Evolutionary conservation across 2,329 filamentous ascomycete species (phyloP).

Genomic region (Zelopaecilomyces penicillatus): DNA sequence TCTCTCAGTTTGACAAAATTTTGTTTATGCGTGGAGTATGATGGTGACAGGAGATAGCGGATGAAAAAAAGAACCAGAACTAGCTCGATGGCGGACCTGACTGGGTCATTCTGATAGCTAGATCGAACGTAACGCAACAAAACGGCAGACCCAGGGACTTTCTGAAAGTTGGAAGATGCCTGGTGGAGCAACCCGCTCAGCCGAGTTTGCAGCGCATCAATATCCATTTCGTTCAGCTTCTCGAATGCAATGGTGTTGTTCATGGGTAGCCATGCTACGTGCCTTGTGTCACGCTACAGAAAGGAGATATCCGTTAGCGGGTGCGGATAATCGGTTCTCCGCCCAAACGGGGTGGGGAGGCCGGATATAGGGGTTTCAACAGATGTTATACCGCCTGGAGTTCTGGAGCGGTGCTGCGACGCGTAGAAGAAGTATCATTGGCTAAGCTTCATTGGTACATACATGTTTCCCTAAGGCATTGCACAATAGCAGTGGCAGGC

Average conservation of each 20-base stretch:
- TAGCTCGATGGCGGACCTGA: constrained; percentile 87
- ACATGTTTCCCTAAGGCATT: not conserved
- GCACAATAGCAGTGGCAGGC: not conserved
- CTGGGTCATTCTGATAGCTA: constrained; percentile 94
- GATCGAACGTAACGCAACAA: constrained; percentile 92
- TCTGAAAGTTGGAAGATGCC: constrained; percentile 65
- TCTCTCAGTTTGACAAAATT: constrained; percentile 85
- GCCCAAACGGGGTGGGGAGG: too few species aligned
- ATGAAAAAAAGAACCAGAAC: constrained; percentile 93
- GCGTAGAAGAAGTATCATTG: too few species aligned
- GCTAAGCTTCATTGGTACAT: not conserved
- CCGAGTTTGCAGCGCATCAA: constrained; percentile 48
- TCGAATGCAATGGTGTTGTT: too few species aligned
- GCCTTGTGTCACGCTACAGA: too few species aligned
- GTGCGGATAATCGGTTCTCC: too few species aligned
- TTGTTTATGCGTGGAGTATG: constrained; percentile 84
- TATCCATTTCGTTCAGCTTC: constrained; percentile 42
- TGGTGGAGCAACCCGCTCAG: constrained; percentile 44
- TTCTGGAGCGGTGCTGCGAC: too few species aligned
- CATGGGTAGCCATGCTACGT: too few species aligned
- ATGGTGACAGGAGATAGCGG: constrained; percentile 82
- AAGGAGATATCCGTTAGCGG: too few species aligned
- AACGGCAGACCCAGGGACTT: constrained; percentile 88
- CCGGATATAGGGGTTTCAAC: too few species aligned
- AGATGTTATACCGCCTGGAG: too few species aligned